These are phyloP conservation scores for Lactarius tabidus DNA, from an alignment of 768 basidiomycete genomes.

Conservation along the genomic window DNA sequence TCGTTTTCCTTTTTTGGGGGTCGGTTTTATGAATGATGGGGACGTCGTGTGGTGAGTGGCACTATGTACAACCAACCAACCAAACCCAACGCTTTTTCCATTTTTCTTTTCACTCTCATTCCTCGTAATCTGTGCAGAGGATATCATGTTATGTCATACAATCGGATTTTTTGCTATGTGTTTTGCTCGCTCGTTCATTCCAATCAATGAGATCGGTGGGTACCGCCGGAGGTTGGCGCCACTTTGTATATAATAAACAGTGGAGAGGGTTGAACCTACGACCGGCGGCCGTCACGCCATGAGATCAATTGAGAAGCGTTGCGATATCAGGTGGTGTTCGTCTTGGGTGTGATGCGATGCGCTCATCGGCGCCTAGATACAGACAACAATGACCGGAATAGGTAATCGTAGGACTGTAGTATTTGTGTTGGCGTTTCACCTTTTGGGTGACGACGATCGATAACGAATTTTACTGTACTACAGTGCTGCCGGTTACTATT, in stretches of 20 bases:
- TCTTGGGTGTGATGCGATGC: not conserved
- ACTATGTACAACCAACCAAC: constrained; percentile 1
- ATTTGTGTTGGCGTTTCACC: too few species aligned
- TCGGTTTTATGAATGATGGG: not conserved
- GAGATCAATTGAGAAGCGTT: not conserved
- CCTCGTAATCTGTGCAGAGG: not conserved
- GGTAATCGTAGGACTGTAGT: not conserved
- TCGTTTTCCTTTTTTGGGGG: not conserved
- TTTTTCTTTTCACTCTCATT: not conserved
- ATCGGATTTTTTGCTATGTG: not conserved
- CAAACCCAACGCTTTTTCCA: not conserved
- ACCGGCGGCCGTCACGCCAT: not conserved
- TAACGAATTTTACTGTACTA: too few species aligned
- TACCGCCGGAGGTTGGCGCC: too few species aligned
- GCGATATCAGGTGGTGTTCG: not conserved
- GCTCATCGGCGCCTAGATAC: not conserved
- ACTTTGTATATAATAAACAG: too few species aligned
- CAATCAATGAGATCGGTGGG: too few species aligned
- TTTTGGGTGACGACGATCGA: not conserved
- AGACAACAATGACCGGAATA: not conserved
- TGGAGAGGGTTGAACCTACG: too few species aligned
- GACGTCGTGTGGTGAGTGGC: not conserved
- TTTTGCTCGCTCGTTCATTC: not conserved
- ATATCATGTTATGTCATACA: not conserved
- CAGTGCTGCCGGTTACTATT: too few species aligned